Base-by-base conservation (phyloP, 208 protist genomes). In the Entamoeba invadens region DNA sequence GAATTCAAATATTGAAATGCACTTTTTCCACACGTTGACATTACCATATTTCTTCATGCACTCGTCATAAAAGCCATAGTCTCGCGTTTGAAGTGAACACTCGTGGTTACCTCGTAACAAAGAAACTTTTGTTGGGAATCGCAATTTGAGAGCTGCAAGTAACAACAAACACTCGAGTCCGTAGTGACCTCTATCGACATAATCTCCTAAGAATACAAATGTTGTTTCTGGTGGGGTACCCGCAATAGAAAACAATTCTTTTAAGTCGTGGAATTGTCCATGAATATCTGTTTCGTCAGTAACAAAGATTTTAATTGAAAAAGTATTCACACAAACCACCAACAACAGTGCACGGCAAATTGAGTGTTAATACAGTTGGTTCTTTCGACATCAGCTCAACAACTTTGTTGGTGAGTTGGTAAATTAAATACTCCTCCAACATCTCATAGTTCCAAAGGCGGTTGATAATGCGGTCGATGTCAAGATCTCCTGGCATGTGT, bases 61-160 rank as follows among this genome's bases (percentile, higher is more conserved):
- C n/a, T n/a, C n/a, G 93, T 99, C 98, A 95, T 99, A 99, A 95
- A 99, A 99, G 45, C 98, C 98, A 96, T 99, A 99, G 38, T 98
- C 98, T 94, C 99, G 98, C 93, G 98, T 99, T 93, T 99, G 98
- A 94, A 99, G 98, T 10, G 98, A 96, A 1, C 97, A 98, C 95
- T 99, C 98, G 95, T 99, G 98, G 95, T 99, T 99, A 92, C 98
- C 98, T 94, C 98, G 97, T 12, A 99, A 96, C 25, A 99, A 96
- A 95, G 98, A 98, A 51, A 99, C 96, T 3, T 98, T 96, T 93
- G 98, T 96, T 10, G 98, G 98, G 94, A 98, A 99, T 51, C 98
- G 97, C 38, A 99, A 94, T 95, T 99, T 95, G 35, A 94, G 44
- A 31, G 92, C 93, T 42, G 94, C 45, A 92, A 95, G 92, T 46